A percentile compares a stretch with the other conserved stretches of the same genome.
phyloP scores from a whole-genome alignment of 2,329 filamentous ascomycete species.

The Ophioceras dolichostomum region DNA sequence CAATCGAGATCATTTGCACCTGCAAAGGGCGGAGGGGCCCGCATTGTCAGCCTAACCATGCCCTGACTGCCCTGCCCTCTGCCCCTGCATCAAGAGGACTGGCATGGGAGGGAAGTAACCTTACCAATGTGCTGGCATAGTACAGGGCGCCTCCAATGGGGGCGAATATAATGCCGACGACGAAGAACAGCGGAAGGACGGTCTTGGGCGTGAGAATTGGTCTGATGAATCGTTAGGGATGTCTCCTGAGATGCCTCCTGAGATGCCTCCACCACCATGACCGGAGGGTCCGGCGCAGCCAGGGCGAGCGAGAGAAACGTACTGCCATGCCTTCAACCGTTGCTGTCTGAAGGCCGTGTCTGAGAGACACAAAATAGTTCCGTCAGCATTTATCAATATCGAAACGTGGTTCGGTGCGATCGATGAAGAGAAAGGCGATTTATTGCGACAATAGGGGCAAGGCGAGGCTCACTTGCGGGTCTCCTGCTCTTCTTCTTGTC shows the following conservation, averaged over 20 bases:
- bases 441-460: not conserved
- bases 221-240: slow-evolving; percentile 33
- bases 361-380: slow-evolving; percentile 22
- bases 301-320: slow-evolving; percentile 27
- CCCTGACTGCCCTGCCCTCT: no score
- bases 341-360: slow-evolving; percentile 97
- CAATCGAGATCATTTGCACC: slow-evolving; percentile 84
- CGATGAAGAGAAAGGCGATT: slow-evolving; percentile 5
- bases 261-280: no score
- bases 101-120: no score
- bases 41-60: slow-evolving; percentile 9
- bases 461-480: slow-evolving; percentile 62
- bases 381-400: slow-evolving; percentile 2
- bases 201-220: slow-evolving; percentile 94
- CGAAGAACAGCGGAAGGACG: slow-evolving; percentile 82
- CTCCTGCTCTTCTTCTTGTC: slow-evolving; percentile 85
- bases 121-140: slow-evolving; percentile 73
- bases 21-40: slow-evolving; percentile 19
- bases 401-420: not conserved
- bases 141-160: slow-evolving; percentile 81
- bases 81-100: no score
- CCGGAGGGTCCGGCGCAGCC: slow-evolving; percentile 3
- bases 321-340: slow-evolving; percentile 97
- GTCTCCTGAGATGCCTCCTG: not conserved
- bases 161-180: slow-evolving; percentile 82